phyloP scores from a whole-genome alignment of 345 rosid species.

The Luvunga scandens region DNA sequence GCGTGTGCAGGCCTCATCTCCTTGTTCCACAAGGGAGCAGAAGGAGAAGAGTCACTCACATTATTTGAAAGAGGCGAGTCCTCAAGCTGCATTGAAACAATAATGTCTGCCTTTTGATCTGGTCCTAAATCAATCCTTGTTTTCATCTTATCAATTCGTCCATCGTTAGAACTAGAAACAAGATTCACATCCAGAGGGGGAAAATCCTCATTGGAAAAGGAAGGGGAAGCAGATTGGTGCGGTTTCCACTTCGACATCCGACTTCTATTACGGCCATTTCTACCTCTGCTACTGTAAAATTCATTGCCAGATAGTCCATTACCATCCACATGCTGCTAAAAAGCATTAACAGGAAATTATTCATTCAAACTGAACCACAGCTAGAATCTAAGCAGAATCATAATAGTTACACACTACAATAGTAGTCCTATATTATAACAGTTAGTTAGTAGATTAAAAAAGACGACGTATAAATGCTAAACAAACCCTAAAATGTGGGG shows the following conservation, averaged over 20 bases:
- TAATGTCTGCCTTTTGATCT: neutral
- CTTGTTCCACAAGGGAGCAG: slow-evolving; percentile 11
- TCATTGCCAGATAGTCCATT: neutral
- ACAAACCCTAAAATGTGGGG: neutral
- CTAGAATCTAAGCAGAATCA: neutral
- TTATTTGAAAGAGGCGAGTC: neutral
- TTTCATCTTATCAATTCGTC: neutral
- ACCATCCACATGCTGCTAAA: neutral
- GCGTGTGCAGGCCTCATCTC: neutral
- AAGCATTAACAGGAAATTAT: neutral
- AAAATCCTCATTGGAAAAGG: neutral
- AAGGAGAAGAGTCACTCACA: neutral
- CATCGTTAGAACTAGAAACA: neutral
- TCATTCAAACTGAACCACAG: neutral
- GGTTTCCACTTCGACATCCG: neutral
- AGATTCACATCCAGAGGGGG: neutral
- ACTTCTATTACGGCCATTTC: neutral
- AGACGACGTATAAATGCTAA: neutral
- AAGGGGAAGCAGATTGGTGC: neutral
- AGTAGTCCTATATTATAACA: neutral
- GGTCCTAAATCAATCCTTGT: slow-evolving; percentile 16
- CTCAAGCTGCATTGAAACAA: neutral
- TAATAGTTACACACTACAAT: too few species aligned
- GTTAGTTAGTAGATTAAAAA: neutral
- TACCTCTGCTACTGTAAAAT: neutral